phyloP scores from a whole-genome alignment of 192 early-diverging fungal species.

The Coemansia reversa region DNA sequence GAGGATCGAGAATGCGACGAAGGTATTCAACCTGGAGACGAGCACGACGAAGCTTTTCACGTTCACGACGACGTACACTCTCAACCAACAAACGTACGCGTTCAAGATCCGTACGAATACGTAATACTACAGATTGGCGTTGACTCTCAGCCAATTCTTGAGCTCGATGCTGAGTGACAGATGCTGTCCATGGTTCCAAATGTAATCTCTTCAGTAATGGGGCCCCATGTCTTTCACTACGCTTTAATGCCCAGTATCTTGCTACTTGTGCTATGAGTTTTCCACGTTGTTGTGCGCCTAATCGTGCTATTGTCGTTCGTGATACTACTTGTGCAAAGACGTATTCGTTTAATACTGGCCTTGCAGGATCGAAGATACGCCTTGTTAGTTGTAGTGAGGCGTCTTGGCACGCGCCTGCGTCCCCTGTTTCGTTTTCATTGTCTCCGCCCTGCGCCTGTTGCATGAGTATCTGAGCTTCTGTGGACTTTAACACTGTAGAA shows the following conservation, averaged over 20 bases:
- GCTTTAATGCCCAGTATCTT: constrained; percentile 95
- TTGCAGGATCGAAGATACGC: constrained; percentile 39
- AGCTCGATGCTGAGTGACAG: constrained; percentile 71
- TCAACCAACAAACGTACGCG: constrained; percentile 75
- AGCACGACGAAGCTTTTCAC: constrained; percentile 65
- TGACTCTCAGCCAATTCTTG: constrained; percentile 74
- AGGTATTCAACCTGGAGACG: constrained; percentile 65
- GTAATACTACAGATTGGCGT: constrained; percentile 59
- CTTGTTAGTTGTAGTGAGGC: constrained; percentile 51
- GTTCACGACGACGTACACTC: constrained; percentile 73
- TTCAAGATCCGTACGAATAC: constrained; percentile 83
- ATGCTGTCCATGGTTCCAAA: constrained; percentile 95
- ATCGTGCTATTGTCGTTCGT: background rate
- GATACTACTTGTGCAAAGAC: constrained; percentile 20
- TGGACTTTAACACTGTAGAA: background rate
- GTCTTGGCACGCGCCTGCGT: constrained; percentile 8
- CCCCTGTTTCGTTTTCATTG: constrained; percentile 8
- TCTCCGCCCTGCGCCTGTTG: constrained; percentile 6
- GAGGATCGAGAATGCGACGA: constrained; percentile 67
- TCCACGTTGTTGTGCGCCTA: constrained; percentile 14
- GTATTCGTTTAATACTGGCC: constrained; percentile 43
- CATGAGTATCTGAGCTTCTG: constrained; percentile 8
- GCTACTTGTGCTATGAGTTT: constrained; percentile 55
- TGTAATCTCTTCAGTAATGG: constrained; percentile 94
- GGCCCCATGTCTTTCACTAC: constrained; percentile 84